phyloP scores from a whole-genome alignment of 2,329 filamentous ascomycete genomes.

The Pyrenochaeta sp. region DNA sequence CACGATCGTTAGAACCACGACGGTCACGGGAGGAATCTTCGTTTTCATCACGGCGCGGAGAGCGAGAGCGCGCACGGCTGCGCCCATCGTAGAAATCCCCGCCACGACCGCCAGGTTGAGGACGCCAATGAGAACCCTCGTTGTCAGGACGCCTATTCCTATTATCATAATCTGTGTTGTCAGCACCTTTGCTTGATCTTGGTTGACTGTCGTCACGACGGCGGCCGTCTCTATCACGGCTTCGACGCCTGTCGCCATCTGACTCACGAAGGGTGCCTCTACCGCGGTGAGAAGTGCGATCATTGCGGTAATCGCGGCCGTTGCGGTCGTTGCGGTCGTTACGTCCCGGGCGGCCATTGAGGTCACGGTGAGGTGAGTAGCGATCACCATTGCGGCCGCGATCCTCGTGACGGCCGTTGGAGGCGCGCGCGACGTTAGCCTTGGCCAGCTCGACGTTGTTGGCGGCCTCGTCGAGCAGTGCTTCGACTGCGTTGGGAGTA shows the following conservation, averaged over 20 bases:
- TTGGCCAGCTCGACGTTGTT: conserved; percentile 28
- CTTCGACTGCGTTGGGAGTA: conserved; percentile 78
- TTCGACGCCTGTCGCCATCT: conserved; percentile 39
- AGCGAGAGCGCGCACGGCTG: conserved; percentile 47
- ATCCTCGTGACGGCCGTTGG: conserved; percentile 34
- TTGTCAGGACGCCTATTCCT: too few relatives aligned
- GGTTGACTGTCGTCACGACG: conserved; percentile 40
- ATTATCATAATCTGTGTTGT: conserved; percentile 49
- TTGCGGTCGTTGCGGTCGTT: conserved; percentile 35
- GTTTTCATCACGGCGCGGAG: conserved; percentile 49
- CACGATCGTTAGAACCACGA: too few relatives aligned
- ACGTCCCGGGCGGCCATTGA: too few relatives aligned
- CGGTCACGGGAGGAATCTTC: conserved; percentile 58
- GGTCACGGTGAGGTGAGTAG: conserved; percentile 28
- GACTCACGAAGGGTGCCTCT: conserved; percentile 39
- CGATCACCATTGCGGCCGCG: conserved; percentile 46
- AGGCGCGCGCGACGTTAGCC: conserved; percentile 39
- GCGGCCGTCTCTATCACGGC: conserved; percentile 41
- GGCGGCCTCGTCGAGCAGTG: conserved; percentile 74
- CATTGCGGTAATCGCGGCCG: conserved; percentile 39
- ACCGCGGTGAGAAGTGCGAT: too few relatives aligned
- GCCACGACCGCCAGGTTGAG: too few relatives aligned
- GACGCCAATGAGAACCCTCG: too few relatives aligned
- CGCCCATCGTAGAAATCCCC: conserved; percentile 52
- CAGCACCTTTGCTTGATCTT: conserved; percentile 43